Percentiles rank a stretch among this genome's conserved stretches.
phyloP scores from a whole-genome alignment of 2,329 filamentous ascomycete species.

The Clonostachys sp. region DNA sequence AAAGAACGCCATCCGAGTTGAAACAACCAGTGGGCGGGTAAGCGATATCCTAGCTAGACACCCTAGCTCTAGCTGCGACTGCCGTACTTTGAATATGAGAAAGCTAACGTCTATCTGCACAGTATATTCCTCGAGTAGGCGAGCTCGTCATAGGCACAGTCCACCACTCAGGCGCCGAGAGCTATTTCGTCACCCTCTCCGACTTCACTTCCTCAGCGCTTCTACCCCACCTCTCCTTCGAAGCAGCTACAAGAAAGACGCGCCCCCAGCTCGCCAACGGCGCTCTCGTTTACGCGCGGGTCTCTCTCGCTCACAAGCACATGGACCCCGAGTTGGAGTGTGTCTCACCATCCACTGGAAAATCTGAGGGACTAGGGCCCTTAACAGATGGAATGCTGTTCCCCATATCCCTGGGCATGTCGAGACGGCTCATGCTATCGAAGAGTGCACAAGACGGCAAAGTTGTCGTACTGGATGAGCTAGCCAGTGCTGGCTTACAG shows the following conservation, averaged over 20 bases:
- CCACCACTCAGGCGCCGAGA: slow-evolving; percentile 68
- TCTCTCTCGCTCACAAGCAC: slow-evolving; percentile 72
- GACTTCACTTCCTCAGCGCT: slow-evolving; percentile 59
- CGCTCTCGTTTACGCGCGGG: slow-evolving; percentile 83
- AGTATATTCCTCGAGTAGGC: slow-evolving; percentile 76
- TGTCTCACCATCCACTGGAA: slow-evolving; percentile 80
- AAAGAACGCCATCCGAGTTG: slow-evolving; percentile 77
- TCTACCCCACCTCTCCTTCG: slow-evolving; percentile 87
- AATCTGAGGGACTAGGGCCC: slow-evolving; percentile 81
- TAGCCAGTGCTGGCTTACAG: slow-evolving; percentile 70
- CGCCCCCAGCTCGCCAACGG: slow-evolving; percentile 71
- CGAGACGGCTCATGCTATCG: slow-evolving; percentile 72
- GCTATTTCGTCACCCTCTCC: slow-evolving; percentile 75
- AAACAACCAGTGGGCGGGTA: slow-evolving; percentile 66
- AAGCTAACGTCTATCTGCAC: not conserved
- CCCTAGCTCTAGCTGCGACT: slow-evolving; percentile 1
- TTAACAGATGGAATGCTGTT: slow-evolving; percentile 85
- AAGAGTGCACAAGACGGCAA: slow-evolving; percentile 48
- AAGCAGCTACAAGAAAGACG: slow-evolving; percentile 88
- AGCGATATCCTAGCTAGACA: slow-evolving; percentile 10
- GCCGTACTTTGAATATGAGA: not conserved
- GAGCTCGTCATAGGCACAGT: slow-evolving; percentile 89
- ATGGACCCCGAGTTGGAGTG: slow-evolving; percentile 91
- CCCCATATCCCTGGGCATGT: slow-evolving; percentile 72
- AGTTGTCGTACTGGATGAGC: slow-evolving; percentile 71